phyloP scores from a whole-genome alignment of 1,284 basidiomycete species.

The Pulchroboletus neoregius region DNA sequence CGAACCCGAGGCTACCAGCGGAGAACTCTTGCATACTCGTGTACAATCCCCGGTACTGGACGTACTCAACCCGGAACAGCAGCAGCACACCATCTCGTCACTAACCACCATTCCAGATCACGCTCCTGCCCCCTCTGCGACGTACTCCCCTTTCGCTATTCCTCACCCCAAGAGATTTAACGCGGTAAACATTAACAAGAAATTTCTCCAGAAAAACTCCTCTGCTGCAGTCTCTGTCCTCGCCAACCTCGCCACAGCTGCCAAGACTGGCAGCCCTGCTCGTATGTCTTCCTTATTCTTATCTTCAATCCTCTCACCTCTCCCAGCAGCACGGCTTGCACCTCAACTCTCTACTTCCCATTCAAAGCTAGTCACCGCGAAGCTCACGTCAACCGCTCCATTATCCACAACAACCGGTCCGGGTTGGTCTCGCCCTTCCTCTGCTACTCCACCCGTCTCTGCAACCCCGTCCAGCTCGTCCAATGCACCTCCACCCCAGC shows the following conservation, averaged over 20 bases:
- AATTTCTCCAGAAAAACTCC: conserved; percentile 85
- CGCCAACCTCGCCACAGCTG: conserved; percentile 37
- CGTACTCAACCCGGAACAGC: too few relatives aligned
- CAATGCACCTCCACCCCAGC: conserved; percentile 34
- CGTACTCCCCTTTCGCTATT: conserved; percentile 27
- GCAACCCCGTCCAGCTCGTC: conserved; percentile 42
- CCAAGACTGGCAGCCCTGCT: conserved; percentile 48
- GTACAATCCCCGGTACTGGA: not conserved
- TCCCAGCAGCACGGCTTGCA: conserved; percentile 49
- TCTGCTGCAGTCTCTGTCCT: conserved; percentile 36
- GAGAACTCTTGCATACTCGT: not conserved
- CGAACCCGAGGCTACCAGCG: conserved; percentile 27
- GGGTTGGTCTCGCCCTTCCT: conserved; percentile 77
- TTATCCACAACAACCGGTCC: conserved; percentile 52
- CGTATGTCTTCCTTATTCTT: conserved; percentile 40
- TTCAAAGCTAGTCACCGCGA: conserved; percentile 79
- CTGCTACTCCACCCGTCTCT: conserved; percentile 51
- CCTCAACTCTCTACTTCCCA: conserved; percentile 56
- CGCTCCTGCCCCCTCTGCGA: conserved; percentile 12
- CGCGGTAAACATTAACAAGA: conserved; percentile 88
- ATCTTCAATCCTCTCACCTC: conserved; percentile 1
- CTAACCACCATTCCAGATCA: conserved; percentile 19
- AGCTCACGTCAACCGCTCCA: conserved; percentile 66
- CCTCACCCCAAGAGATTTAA: conserved; percentile 81
- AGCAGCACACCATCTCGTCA: conserved; percentile 8